A percentile compares a stretch with the other conserved stretches of the same genome.
Conservation (phyloP, 352 stramenopile genomes). For the Sclerospora graminicola region DNA sequence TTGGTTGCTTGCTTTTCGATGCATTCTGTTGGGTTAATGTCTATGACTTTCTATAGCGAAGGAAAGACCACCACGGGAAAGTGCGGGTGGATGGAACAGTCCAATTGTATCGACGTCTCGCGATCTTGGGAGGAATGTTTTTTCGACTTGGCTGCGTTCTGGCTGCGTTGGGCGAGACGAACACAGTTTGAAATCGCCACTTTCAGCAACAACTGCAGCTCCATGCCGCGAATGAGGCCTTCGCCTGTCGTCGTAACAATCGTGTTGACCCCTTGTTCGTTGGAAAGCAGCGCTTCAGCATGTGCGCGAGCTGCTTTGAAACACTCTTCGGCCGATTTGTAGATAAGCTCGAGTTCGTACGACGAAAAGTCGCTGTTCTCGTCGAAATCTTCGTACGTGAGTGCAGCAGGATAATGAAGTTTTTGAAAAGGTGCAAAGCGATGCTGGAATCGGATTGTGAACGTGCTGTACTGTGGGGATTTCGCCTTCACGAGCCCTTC, state of each 20-base stretch:
- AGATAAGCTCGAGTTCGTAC: conserved; percentile 65
- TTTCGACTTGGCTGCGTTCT: conserved; percentile 26
- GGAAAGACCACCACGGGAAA: conserved; percentile 52
- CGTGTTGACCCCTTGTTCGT: conserved; percentile 22
- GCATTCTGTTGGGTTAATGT: neutral
- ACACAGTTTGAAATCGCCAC: conserved; percentile 58
- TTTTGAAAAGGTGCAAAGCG: conserved; percentile 69
- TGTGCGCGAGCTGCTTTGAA: conserved; percentile 58
- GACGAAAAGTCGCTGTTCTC: conserved; percentile 75
- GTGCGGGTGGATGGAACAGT: conserved; percentile 61
- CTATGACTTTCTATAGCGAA: conserved; percentile 8
- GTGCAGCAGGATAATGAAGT: conserved; percentile 55
- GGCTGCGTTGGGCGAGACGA: conserved; percentile 38
- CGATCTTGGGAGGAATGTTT: conserved; percentile 2
- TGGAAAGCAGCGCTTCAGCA: conserved; percentile 39
- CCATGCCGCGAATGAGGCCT: conserved; percentile 22
- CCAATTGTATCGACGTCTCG: conserved; percentile 26
- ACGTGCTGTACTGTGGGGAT: conserved; percentile 44
- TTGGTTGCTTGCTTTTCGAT: neutral
- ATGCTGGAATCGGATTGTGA: conserved; percentile 63
- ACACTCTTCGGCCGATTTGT: conserved; percentile 78
- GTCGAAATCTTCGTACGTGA: conserved; percentile 60
- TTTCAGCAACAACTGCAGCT: conserved; percentile 47
- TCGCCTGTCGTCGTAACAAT: conserved; percentile 3
- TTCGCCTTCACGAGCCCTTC: conserved; percentile 44